These are phyloP conservation scores for Chenopodium berlandieri DNA, from an alignment of 148 eudicot genomes.

Conservation along the genomic window DNA sequence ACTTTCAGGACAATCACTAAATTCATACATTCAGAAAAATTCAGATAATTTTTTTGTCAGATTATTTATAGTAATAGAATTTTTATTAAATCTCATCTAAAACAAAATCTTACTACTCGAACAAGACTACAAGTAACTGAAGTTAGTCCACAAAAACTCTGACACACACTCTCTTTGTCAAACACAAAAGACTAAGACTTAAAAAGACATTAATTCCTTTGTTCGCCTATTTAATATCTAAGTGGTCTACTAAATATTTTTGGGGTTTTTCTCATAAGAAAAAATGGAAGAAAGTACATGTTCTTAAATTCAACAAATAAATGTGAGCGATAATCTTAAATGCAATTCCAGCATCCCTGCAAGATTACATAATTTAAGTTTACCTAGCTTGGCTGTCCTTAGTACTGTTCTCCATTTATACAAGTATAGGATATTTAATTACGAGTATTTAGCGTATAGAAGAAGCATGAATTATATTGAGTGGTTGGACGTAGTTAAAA, in stretches of 20 bases:
- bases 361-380: conserved; percentile 3
- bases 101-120: too few species aligned
- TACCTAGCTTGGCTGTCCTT: background rate
- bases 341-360: conserved; percentile 7
- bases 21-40: too few species aligned
- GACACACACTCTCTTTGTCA: conserved; percentile 13
- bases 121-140: too few species aligned
- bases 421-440: background rate
- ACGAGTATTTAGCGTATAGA: too few species aligned
- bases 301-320: background rate
- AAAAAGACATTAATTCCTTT: background rate
- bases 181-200: background rate
- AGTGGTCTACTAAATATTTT: background rate
- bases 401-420: background rate
- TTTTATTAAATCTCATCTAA: too few species aligned
- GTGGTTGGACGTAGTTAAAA: too few species aligned
- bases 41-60: too few species aligned
- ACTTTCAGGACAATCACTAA: too few species aligned
- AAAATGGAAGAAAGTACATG: conserved; percentile 10
- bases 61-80: too few species aligned
- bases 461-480: too few species aligned
- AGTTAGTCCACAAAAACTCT: background rate
- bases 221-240: background rate
- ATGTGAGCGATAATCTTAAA: conserved; percentile 11
- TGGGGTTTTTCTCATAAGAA: conserved; percentile 7